Evolutionary conservation across 169 alveolate species (phyloP), one percentile per base, ranked within the genome.

Genomic region (Cyclospora cayetanensis): DNA sequence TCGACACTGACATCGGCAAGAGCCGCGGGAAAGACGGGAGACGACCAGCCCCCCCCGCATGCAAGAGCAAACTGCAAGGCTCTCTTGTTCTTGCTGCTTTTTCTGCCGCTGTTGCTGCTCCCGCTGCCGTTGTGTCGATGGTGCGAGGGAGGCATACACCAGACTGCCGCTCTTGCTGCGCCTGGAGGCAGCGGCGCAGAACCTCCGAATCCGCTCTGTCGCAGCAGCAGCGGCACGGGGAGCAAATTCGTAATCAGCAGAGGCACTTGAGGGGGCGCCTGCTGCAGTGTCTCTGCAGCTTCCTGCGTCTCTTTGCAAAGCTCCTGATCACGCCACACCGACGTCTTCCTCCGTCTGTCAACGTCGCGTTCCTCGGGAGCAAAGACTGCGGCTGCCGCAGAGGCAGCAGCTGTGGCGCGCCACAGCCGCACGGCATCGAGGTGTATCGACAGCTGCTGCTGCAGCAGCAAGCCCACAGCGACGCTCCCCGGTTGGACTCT

Each of bases 1-100:
- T 63, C 66, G 34, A 66, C 70, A 43, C 65, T 35, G 11, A 5
- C 63, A 12, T 52, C 60, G 5, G 87, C 88, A 4, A 50, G 72
- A 46, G 50, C 90, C 15, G 39, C 76, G 31, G 90, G 74, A 37
- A 80, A 53, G 34, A 80, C 76, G 34, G 90, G 86, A 2, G 86
- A 63, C 3, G 86, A 76, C 86, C 86, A 76, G 46, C 86, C 86
- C 68, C 86, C 86, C 34, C 86, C 86, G 86, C 86, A 76, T 27
- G 86, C 86, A 50, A 76, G 86, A 12, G 86, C 86, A 34, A 76
- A 76, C 1, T 66, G 86, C 68, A 76, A 34, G 42, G 86, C 63
- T 66, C 41, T 76, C 9, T 66, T 41, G 50, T 80, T 27, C n/a
- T 34, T 46, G 70, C 74, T 53, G 55, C 90, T 52, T 46, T 37